Base-by-base conservation (phyloP, 345 rosid species). In the Pugionium dolabratum region DNA sequence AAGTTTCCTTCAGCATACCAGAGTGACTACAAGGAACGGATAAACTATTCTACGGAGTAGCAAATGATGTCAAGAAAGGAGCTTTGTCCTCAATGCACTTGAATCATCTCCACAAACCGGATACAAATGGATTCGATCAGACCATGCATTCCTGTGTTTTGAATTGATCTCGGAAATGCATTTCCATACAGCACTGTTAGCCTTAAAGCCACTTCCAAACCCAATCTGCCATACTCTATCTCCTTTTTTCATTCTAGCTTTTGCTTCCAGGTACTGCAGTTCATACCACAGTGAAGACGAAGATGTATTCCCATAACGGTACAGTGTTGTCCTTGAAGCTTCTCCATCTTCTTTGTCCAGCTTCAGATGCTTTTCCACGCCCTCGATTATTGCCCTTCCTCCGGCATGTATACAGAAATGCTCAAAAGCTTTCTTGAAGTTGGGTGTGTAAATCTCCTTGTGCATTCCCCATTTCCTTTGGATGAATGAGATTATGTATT, bases 221-320 rank as follows among this genome's bases (percentile, higher is more conserved):
- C 87, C 81, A 43, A 85, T 81, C 62, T 71, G 89, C 87, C 84
- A 74, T n/a, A 83, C 68, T 18, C 64, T 32, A 36, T 85, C 89
- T 58, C 80, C 89, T 64, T 44, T 80, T 74, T 60, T 81, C 79
- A 85, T 70, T 74, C 63, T 77, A 29, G 77, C 88, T 78, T 87
- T 83, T 0, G 86, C 80, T 64, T 84, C 84, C 27, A 84, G 75
- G 55, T 87, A 87, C 54, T 84, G 78, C 41, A 87, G 84, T 64
- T 84, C 88, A 61, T 87, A 87, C 93, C 93, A 87, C 50, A 83
- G n/a, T 0, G 86, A 83, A 63, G 89, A 87, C 11, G 92, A 81
- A 4, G 92, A 84, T 7, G 87, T 84, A 64, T 84, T 86, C 6
- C 87, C 92, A 59, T 76, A 86, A 27, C 89, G 75, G 40, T 86